Conservation (phyloP, 2,329 filamentous ascomycete species). For the Daldinia sp. region DNA sequence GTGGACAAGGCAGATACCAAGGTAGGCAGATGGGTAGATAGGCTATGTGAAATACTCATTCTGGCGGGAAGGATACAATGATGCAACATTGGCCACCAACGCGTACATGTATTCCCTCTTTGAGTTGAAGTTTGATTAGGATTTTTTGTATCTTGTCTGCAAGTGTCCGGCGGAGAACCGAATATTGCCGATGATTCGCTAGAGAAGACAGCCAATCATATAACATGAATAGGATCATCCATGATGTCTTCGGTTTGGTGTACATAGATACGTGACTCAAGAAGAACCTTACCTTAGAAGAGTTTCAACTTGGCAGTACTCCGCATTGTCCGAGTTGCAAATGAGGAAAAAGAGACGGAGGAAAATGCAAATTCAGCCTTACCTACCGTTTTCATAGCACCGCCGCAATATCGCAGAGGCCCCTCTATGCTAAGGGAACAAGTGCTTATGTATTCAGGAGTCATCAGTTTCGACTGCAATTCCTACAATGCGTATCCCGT, state of each 20-base stretch:
- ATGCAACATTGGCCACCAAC: conserved; percentile 39
- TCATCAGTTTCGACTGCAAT: conserved; percentile 41
- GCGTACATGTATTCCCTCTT: conserved; percentile 21
- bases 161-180: conserved; percentile 11
- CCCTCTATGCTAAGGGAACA: conserved; percentile 28
- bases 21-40: conserved; percentile 7
- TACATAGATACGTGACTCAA: not conserved
- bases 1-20: not conserved
- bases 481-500: conserved; percentile 10
- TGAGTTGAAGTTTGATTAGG: conserved; percentile 28
- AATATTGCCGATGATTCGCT: conserved; percentile 9
- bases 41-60: conserved; percentile 10
- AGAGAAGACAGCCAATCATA: not conserved
- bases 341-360: not conserved
- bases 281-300: not conserved
- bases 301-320: not conserved
- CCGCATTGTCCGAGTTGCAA: conserved; percentile 17
- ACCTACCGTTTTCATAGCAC: conserved; percentile 29
- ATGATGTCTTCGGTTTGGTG: not conserved
- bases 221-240: conserved; percentile 5
- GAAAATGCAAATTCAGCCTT: conserved; percentile 15
- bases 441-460: conserved; percentile 37
- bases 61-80: conserved; percentile 26
- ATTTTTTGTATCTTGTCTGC: conserved; percentile 10
- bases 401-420: conserved; percentile 42